A percentile compares a stretch with the other conserved stretches of the same genome.
These are phyloP conservation scores for Penicillium cosmopolitanum DNA, from an alignment of 495 filamentous ascomycete genomes.

Conservation along the genomic window DNA sequence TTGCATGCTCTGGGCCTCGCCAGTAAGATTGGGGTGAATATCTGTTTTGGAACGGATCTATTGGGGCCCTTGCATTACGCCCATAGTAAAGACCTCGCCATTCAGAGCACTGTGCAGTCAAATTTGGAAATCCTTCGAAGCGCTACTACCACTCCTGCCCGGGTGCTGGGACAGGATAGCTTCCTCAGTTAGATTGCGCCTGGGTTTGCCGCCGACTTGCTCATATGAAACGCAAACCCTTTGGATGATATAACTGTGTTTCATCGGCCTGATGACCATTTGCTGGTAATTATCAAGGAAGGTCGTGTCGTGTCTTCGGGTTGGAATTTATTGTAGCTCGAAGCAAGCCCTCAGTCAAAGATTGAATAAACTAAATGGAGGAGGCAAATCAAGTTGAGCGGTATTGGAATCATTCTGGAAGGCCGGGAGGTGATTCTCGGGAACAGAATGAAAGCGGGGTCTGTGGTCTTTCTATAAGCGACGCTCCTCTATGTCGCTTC, in stretches of 20 bases:
- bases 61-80: constrained; percentile 1
- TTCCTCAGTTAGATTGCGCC: background rate
- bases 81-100: constrained; percentile 1
- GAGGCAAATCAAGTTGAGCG: too few species aligned
- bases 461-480: too few species aligned
- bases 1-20: background rate
- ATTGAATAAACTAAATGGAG: too few species aligned
- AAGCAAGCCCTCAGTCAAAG: background rate
- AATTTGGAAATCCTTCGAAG: background rate
- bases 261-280: background rate
- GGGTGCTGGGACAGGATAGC: constrained; percentile 2
- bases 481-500: too few species aligned
- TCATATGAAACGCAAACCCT: background rate
- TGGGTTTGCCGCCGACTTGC: constrained; percentile 2
- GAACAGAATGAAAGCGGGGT: too few species aligned
- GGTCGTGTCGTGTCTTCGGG: background rate
- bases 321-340: background rate
- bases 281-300: background rate
- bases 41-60: background rate
- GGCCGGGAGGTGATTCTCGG: too few species aligned
- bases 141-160: background rate
- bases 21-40: background rate
- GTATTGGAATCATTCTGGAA: too few species aligned
- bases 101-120: background rate
- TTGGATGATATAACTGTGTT: background rate